phyloP scores from a whole-genome alignment of 179 eudicot species.

The Silene vulgaris region DNA sequence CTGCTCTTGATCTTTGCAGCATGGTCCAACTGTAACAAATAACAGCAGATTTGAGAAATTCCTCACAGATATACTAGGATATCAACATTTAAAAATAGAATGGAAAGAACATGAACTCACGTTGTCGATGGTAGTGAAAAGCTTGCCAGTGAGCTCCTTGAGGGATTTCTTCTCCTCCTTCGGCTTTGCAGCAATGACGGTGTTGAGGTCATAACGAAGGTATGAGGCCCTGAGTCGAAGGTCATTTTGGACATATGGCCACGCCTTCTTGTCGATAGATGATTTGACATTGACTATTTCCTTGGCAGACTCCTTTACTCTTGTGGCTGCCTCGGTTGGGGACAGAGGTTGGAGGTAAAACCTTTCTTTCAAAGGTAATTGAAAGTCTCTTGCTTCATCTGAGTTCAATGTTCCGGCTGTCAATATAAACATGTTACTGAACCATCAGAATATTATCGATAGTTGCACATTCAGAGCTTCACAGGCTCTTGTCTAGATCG shows the following conservation, averaged over 20 bases:
- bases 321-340: constrained; percentile 60
- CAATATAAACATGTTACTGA: neutral
- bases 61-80: neutral
- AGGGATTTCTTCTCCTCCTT: constrained; percentile 75
- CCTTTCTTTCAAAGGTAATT: constrained; percentile 55
- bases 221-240: constrained; percentile 70
- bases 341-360: constrained; percentile 74
- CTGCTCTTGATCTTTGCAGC: constrained; percentile 90
- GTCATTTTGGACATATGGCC: constrained; percentile 91
- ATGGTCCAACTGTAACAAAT: constrained; percentile 63
- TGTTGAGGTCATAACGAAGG: constrained; percentile 83
- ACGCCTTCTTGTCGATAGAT: constrained; percentile 82
- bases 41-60: neutral
- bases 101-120: constrained; percentile 38
- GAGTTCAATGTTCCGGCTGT: constrained; percentile 96
- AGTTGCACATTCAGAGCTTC: too few species aligned
- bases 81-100: neutral
- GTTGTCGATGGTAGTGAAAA: constrained; percentile 51
- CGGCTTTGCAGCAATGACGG: constrained; percentile 70
- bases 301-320: constrained; percentile 83
- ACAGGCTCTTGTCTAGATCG: too few species aligned
- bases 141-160: constrained; percentile 70
- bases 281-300: constrained; percentile 66
- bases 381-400: constrained; percentile 72
- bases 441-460: neutral